A percentile compares a stretch with the other conserved stretches of the same genome.
Evolutionary conservation across 768 basidiomycete genomes (phyloP).

Genomic region (Wakefieldia striispora): DNA sequence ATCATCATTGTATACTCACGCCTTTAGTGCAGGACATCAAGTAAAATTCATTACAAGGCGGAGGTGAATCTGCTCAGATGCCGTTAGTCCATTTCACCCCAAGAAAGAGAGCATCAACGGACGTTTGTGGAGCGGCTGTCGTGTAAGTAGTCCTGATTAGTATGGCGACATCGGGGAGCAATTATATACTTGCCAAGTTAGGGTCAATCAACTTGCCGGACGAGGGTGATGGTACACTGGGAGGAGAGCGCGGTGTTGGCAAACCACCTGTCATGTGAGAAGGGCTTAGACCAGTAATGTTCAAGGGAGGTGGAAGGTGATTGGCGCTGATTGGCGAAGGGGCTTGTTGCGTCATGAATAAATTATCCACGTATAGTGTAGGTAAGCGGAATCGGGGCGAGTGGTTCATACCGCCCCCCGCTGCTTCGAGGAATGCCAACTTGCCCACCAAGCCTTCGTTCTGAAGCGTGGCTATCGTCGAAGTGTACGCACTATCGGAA

Average conservation of each 20-base stretch:
- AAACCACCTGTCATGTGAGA: conserved; percentile 57
- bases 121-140: conserved; percentile 78
- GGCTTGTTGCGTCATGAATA: conserved; percentile 39
- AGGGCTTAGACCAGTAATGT: conserved; percentile 39
- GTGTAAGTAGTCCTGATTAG: conserved; percentile 9
- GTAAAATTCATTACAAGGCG: conserved; percentile 84
- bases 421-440: conserved; percentile 58
- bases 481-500: conserved; percentile 51
- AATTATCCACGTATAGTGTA: conserved; percentile 49
- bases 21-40: conserved; percentile 82
- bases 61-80: conserved; percentile 60
- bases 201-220: conserved; percentile 53
- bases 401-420: conserved; percentile 41
- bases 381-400: conserved; percentile 51
- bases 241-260: conserved; percentile 64
- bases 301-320: conserved; percentile 47
- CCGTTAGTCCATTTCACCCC: conserved; percentile 2
- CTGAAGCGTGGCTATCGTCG: conserved; percentile 56
- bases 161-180: neutral
- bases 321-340: conserved; percentile 22
- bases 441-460: conserved; percentile 64
- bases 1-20: conserved; percentile 35
- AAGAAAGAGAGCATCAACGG: conserved; percentile 28
- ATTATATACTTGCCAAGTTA: conserved; percentile 49
- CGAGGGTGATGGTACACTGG: conserved; percentile 30